Evolutionary conservation across 192 early-diverging fungal species (phyloP), one percentile per base, ranked within the genome.

Genomic region (Backusella circina): DNA sequence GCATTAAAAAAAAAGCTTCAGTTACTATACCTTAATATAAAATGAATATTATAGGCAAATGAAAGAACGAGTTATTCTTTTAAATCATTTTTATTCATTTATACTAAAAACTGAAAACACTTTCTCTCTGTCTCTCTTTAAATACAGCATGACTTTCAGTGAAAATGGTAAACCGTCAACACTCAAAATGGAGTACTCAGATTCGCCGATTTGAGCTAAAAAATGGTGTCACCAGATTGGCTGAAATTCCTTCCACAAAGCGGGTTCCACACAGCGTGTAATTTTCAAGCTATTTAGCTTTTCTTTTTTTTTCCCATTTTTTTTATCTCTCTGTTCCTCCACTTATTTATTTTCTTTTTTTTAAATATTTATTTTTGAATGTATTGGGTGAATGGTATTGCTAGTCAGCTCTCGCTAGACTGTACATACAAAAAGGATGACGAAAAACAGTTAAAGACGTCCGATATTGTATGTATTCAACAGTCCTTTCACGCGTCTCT

Each of bases 401-500:
- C 79, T 23, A 80, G 65, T 54, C 70, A 80, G 50, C 70, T 80
- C 10, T 80, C 71, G 21, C 71, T 72, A 23, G 36, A 41, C 36
- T 65, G 65, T 54, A 71, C 74, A 16, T 38, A 65, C 50, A 78
- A 73, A 35, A 57, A 71, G 30, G 71, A 80, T 41, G 68, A 67
- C 18, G 61, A 83, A 35, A 72, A 31, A n/a, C 64, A 7, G 70
- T 12, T 78, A 71, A 61, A 78, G 38, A 47, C 80, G 54, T n/a
- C 75, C 75, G 79, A 80, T 15, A 86, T 89, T 33, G 79, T 89
- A 15, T 79, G 77, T 57, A 78, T 87, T 71, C 80, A 77, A 67
- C 75, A 78, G 9, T 86, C 82, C 57, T 78, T 81, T 64, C 80
- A 82, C 31, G 88, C 85, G 41, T 86, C 87, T 6, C 78, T 88